Evolutionary conservation across 148 eudicot species (phyloP), one percentile per base, ranked within the genome.

Genomic region (Heliamphora exappendiculata): DNA sequence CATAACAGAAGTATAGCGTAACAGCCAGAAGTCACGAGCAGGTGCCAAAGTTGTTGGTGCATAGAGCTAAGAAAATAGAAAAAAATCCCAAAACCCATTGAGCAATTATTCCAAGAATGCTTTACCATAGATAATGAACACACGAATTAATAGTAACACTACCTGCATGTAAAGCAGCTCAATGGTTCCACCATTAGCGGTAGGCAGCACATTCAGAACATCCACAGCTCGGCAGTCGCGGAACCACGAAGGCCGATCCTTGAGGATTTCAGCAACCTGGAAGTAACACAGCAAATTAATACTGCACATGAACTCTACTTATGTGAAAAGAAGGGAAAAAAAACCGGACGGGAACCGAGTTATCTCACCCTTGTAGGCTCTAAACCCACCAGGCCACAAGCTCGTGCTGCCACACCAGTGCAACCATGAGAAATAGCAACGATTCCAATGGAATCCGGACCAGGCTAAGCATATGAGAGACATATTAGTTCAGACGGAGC

Each of bases 371-470:
- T 87, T 72, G 97, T 92, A 82, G 99, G 97, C 84, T 95, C 99
- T 78, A 95, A 86, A 81, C 99, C 94, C 84, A 95, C 96, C 66
- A 95, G 89, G 86, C 99, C 99, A 42, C 99, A 95, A 77, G 97
- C 99, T 81, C 99, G 87, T 84, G 97, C 99, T 84, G 99, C 99
- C 87, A 95, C 91, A 66, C 99, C 99, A 89, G 97, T 73, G 96
- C 97, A 95, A 91, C 99, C 97, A 88, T 93, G 93, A 88, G 99
- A 93, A 88, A 95, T 95, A 93, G 99, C 97, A 81, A 95, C 88
- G 91, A 95, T 95, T 95, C 99, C 99, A 93, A 92, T 89, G 99
- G 99, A 95, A 95, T 95, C 98, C 99, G 99, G 99, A 95, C 99
- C 99, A 95, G 99, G 99, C 99, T 95, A 80, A 19, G 76, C 67